phyloP scores from a whole-genome alignment of 805 yeast species.

The Starmerella apis region DNA sequence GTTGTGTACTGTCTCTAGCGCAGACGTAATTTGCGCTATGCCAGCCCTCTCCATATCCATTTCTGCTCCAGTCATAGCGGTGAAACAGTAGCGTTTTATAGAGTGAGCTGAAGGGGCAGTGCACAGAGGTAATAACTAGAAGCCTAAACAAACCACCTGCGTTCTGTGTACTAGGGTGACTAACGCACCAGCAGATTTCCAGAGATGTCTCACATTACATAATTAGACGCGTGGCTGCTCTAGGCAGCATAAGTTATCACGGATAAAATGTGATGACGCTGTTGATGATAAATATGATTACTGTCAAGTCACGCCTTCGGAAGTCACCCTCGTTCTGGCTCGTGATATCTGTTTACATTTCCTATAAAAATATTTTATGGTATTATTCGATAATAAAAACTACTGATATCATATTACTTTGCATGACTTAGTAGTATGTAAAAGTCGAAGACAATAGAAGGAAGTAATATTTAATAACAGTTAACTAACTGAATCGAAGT shows the following conservation, averaged over 20 bases:
- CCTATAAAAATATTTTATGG: no score
- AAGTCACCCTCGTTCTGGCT: no score
- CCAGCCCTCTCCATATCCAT: slow-evolving; percentile 9
- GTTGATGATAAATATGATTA: no score
- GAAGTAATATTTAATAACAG: no score
- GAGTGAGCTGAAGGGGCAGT: background rate
- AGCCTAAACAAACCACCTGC: background rate
- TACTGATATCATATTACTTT: no score
- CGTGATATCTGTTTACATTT: no score
- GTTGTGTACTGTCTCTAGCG: slow-evolving; percentile 44
- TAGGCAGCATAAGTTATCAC: background rate
- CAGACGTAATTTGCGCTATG: slow-evolving; percentile 44
- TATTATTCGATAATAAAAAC: no score
- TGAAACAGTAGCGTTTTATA: background rate
- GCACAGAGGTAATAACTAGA: background rate
- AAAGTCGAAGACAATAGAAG: no score
- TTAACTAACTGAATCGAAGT: background rate
- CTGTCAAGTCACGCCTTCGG: no score
- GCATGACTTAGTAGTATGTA: no score
- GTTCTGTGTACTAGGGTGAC: slow-evolving; percentile 1
- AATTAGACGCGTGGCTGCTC: background rate
- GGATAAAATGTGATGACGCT: no score
- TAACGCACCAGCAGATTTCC: background rate
- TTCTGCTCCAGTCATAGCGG: background rate
- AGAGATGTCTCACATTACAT: background rate